Percentiles rank a stretch among this genome's conserved stretches.
Conservation (phyloP, 192 early-diverging fungal species). For the Phycomyces blakesleeanus region DNA sequence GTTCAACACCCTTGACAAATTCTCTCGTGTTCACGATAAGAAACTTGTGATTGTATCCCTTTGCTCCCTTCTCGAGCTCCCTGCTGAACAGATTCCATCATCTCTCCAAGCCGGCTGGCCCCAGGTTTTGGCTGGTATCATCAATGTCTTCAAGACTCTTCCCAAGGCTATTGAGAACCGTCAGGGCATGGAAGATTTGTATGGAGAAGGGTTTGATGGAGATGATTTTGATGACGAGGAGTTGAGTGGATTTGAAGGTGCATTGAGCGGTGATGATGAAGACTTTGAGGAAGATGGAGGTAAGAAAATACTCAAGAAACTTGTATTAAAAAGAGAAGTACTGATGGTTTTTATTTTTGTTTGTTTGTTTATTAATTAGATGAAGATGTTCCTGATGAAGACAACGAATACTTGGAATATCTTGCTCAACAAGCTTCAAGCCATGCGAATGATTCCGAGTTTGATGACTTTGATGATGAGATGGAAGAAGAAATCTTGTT, state of each 20-base stretch:
- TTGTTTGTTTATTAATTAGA: constrained; percentile 19
- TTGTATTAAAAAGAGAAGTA: background rate
- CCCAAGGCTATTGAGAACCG: constrained; percentile 60
- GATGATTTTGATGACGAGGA: constrained; percentile 40
- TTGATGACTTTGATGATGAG: constrained; percentile 53
- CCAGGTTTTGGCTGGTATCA: constrained; percentile 67
- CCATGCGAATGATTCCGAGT: constrained; percentile 18
- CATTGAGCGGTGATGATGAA: constrained; percentile 51
- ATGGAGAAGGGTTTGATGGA: constrained; percentile 52
- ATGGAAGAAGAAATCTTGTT: constrained; percentile 74
- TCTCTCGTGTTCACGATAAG: constrained; percentile 89
- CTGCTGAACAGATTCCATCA: constrained; percentile 65
- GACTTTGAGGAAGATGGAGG: constrained; percentile 36
- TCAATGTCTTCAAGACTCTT: constrained; percentile 74
- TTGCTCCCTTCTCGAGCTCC: constrained; percentile 68
- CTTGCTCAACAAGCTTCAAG: constrained; percentile 50
- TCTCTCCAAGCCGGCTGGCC: constrained; percentile 70
- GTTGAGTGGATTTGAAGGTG: constrained; percentile 44
- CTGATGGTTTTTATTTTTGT: background rate
- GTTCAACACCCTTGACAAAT: constrained; percentile 68
- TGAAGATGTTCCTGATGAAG: constrained; percentile 59
- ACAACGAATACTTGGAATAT: constrained; percentile 57
- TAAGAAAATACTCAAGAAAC: no score
- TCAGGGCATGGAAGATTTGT: constrained; percentile 49
- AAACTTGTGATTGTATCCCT: constrained; percentile 85